Conservation (phyloP, 1,139 yeast genomes). For the Sugiyamaella paludigena region DNA sequence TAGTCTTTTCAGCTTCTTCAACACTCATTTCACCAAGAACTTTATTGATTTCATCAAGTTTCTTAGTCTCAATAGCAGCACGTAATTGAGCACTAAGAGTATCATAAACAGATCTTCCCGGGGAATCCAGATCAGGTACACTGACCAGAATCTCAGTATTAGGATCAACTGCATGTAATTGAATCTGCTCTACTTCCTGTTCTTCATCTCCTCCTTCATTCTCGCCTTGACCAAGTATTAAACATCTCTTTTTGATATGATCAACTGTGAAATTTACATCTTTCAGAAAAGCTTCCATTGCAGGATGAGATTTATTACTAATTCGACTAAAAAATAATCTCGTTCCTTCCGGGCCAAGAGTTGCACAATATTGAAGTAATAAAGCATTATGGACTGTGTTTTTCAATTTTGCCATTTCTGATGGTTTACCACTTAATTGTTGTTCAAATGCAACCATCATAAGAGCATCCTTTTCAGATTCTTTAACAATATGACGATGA, state of each 20-base stretch:
- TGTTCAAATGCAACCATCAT: slow-evolving; percentile 90
- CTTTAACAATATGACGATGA: slow-evolving; percentile 70
- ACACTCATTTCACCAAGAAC: slow-evolving; percentile 76
- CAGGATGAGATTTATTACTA: slow-evolving; percentile 54
- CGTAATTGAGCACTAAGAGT: slow-evolving; percentile 64
- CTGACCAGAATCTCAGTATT: slow-evolving; percentile 69
- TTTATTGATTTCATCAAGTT: slow-evolving; percentile 76
- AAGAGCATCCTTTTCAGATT: slow-evolving; percentile 87
- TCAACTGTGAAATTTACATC: slow-evolving; percentile 69
- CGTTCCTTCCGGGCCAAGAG: slow-evolving; percentile 58
- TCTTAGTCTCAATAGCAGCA: slow-evolving; percentile 67
- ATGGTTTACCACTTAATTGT: slow-evolving; percentile 61
- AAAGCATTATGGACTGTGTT: slow-evolving; percentile 78
- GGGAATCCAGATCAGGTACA: slow-evolving; percentile 57
- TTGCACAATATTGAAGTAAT: slow-evolving; percentile 71
- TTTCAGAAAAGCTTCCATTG: slow-evolving; percentile 60
- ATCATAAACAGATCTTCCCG: slow-evolving; percentile 43
- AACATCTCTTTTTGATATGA: slow-evolving; percentile 76
- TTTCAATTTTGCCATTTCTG: slow-evolving; percentile 43
- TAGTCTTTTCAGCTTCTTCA: slow-evolving; percentile 74
- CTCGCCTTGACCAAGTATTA: slow-evolving; percentile 48
- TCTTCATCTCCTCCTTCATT: slow-evolving; percentile 40
- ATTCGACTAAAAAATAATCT: slow-evolving; percentile 69
- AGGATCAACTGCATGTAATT: slow-evolving; percentile 85
- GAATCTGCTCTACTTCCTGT: slow-evolving; percentile 68